phyloP scores from a whole-genome alignment of 2,329 filamentous ascomycete species.

The Beauveria australis region DNA sequence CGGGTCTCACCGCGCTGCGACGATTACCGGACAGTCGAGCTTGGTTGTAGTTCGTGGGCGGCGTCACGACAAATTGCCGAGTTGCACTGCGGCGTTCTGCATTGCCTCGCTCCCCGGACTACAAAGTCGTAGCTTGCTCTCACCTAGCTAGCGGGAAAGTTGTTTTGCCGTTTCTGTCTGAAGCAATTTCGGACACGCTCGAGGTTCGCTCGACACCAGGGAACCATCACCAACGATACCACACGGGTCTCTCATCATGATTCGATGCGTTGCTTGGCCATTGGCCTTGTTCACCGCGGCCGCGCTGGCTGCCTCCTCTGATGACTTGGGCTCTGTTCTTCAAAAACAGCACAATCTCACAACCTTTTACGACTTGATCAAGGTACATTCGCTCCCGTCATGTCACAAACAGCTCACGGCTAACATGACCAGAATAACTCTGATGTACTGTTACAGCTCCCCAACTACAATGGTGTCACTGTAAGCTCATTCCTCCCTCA shows the following conservation, averaged over 20 bases:
- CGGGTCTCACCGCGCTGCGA: neutral
- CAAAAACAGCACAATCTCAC: slow-evolving; percentile 32
- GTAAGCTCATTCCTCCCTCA: slow-evolving; percentile 21
- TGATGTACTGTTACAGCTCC: slow-evolving; percentile 35
- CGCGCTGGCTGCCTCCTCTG: slow-evolving; percentile 14
- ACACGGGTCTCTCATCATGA: neutral
- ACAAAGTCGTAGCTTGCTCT: neutral
- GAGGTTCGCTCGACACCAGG: too few species aligned
- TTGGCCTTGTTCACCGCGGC: slow-evolving; percentile 12
- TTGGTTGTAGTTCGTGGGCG: neutral
- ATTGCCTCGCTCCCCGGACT: neutral
- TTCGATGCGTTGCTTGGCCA: neutral
- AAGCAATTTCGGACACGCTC: neutral
- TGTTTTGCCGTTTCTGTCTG: neutral
- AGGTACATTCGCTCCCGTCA: slow-evolving; percentile 21
- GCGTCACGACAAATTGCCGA: neutral
- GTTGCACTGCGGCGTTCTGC: neutral
- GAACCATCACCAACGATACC: too few species aligned
- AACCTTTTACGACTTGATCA: slow-evolving; percentile 35
- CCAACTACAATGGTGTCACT: slow-evolving; percentile 35
- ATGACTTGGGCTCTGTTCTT: slow-evolving; percentile 33
- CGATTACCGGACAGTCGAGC: neutral
- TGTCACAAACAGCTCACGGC: neutral
- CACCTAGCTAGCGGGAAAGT: neutral
- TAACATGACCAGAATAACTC: slow-evolving; percentile 34